These are phyloP conservation scores for Seminavis robusta DNA, from an alignment of 108 stramenopile species.

Conservation along the genomic window DNA sequence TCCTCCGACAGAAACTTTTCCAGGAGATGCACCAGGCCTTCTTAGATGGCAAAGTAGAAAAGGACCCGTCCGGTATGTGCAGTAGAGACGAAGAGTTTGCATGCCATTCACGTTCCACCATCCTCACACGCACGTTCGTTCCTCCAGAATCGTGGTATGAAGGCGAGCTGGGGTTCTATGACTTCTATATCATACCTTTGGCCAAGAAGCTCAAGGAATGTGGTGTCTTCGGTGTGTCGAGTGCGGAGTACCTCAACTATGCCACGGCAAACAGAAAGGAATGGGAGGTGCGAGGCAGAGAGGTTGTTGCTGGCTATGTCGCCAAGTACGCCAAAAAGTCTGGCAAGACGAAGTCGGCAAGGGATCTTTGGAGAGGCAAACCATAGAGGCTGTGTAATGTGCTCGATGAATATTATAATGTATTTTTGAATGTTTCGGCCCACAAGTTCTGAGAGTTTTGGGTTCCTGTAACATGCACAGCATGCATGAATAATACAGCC, in stretches of 20 bases:
- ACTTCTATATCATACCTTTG: slow-evolving; percentile 38
- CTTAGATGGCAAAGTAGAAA: too few species aligned
- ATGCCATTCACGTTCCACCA: slow-evolving; percentile 23
- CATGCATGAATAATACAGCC: too few species aligned
- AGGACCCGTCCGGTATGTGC: too few species aligned
- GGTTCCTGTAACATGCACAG: too few species aligned
- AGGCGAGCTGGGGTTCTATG: slow-evolving; percentile 30
- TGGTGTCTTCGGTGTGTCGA: slow-evolving; percentile 21
- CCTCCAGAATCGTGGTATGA: slow-evolving; percentile 25
- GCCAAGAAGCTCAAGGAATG: too few species aligned
- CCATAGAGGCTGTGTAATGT: too few species aligned
- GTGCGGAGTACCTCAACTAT: slow-evolving; percentile 24
- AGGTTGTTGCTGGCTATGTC: background rate
- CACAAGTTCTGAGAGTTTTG: too few species aligned
- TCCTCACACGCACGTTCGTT: slow-evolving; percentile 13
- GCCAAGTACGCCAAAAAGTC: background rate
- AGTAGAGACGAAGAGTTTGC: slow-evolving; percentile 23
- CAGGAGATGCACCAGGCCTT: too few species aligned
- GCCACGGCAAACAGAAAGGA: slow-evolving; percentile 6
- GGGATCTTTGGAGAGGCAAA: too few species aligned
- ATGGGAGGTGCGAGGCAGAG: slow-evolving; percentile 3
- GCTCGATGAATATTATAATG: too few species aligned
- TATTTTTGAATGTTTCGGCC: too few species aligned
- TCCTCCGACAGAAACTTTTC: too few species aligned
- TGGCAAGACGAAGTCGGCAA: background rate